Evolutionary conservation across 495 filamentous ascomycete species (phyloP).

Genomic region (Thermothielavioides terrestris): DNA sequence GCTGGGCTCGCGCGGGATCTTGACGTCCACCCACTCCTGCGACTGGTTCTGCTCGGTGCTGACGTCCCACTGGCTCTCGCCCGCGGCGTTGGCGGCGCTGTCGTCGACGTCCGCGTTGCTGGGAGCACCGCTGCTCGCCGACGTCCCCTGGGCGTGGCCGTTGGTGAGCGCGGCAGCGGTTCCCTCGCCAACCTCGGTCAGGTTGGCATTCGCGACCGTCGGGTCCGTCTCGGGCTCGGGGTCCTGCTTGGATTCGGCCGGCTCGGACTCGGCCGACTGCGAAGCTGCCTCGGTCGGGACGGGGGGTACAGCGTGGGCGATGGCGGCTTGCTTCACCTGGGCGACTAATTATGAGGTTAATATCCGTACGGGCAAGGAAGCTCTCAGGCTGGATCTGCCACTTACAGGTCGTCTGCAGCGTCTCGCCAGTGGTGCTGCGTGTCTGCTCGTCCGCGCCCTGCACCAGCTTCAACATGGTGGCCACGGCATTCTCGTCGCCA

Average conservation of each 20-base stretch:
- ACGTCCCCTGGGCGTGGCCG: conserved; percentile 40
- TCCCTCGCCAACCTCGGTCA: conserved; percentile 55
- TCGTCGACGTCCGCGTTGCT: conserved; percentile 50
- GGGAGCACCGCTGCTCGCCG: conserved; percentile 30
- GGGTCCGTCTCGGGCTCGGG: conserved; percentile 57
- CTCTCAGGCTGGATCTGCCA: no score
- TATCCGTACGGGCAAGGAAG: no score
- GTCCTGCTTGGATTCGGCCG: conserved; percentile 36
- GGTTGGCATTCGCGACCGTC: conserved; percentile 64
- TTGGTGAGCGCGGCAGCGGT: conserved; percentile 38
- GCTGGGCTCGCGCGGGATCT: conserved; percentile 57
- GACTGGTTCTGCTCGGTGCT: conserved; percentile 44
- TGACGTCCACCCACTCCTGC: conserved; percentile 64
- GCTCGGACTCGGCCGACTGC: conserved; percentile 27
- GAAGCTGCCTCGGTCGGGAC: conserved; percentile 31
- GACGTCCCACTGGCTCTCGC: conserved; percentile 59
- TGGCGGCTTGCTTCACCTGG: conserved; percentile 56
- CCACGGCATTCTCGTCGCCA: conserved; percentile 72
- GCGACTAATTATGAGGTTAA: no score
- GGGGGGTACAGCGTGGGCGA: conserved; percentile 37
- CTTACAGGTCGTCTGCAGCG: conserved; percentile 72
- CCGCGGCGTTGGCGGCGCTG: conserved; percentile 57
- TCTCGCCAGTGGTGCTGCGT: conserved; percentile 51
- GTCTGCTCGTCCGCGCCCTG: conserved; percentile 69
- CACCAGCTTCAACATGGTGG: conserved; percentile 75